Conservation (phyloP, 2,329 filamentous ascomycete genomes). For the Aspergillus pseudoglaucus region DNA sequence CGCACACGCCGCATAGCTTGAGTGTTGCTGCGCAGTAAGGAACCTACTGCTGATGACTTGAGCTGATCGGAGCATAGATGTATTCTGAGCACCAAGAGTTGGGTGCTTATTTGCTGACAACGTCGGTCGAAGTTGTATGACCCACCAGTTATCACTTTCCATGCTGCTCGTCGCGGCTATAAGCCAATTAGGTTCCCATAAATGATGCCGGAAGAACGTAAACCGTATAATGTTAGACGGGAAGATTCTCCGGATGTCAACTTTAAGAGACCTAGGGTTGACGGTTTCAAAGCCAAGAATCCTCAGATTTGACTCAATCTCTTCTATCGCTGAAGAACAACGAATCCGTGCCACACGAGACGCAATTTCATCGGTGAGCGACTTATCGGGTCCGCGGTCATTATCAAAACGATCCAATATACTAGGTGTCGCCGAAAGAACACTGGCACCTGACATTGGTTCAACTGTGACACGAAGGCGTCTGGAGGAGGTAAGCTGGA, state of each 20-base stretch:
- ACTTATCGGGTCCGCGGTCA: slow-evolving; percentile 55
- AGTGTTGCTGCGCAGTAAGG: slow-evolving; percentile 12
- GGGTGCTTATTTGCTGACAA: slow-evolving; percentile 8
- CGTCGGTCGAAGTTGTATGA: slow-evolving; percentile 43
- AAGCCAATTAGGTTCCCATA: slow-evolving; percentile 69
- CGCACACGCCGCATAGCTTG: slow-evolving; percentile 24
- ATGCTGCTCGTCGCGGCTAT: slow-evolving; percentile 64
- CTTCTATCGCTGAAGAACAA: slow-evolving; percentile 34
- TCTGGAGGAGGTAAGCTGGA: slow-evolving; percentile 62
- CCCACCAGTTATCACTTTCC: slow-evolving; percentile 72
- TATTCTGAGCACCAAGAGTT: slow-evolving; percentile 6
- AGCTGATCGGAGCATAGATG: slow-evolving; percentile 17
- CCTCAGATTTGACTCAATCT: slow-evolving; percentile 31
- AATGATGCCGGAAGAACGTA: slow-evolving; percentile 62
- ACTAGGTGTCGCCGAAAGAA: slow-evolving; percentile 59
- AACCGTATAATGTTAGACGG: slow-evolving; percentile 58
- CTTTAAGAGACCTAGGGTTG: slow-evolving; percentile 28
- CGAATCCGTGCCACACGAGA: slow-evolving; percentile 33
- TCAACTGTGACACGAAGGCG: slow-evolving; percentile 62
- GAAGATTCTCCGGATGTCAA: slow-evolving; percentile 53
- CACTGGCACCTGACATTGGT: slow-evolving; percentile 68
- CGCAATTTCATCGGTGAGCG: slow-evolving; percentile 33
- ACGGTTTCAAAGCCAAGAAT: slow-evolving; percentile 34
- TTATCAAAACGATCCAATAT: slow-evolving; percentile 54
- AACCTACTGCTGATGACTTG: slow-evolving; percentile 25